Evolutionary conservation across 176 grass and related monocot species (phyloP), one percentile per base, ranked within the genome.

Genomic region (Tuctoria greenei): DNA sequence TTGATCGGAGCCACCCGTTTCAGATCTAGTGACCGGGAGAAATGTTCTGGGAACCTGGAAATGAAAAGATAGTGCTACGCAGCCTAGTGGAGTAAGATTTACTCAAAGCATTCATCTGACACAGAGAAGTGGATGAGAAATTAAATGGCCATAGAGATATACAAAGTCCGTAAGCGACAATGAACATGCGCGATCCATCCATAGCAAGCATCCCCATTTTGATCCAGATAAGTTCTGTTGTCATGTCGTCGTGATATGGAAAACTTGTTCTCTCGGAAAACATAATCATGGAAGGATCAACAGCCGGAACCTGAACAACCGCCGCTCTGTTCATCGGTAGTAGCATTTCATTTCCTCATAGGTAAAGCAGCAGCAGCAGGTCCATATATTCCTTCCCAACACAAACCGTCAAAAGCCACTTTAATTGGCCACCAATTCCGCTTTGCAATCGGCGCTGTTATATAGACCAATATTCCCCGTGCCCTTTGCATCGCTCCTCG

Each of bases 351-450:
- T 87, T 87, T 83, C 85, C 51, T 78, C 80, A 63, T 68, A 43
- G 79, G 67, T 73, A 82, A 31, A 87, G n/a, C n/a, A n/a, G n/a
- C n/a, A 82, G 85, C 55, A 15, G 42, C 21, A 2, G 0, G 15
- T 76, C 65, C 11, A 82, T 9, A 82, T 78, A 82, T 78, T 87
- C 79, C 20, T 82, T 87, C 73, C 79, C 73, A 20, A 20, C 79
- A 42, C 49, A 31, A 40, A 36, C 2, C 34, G 61, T 27, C 31
- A 80, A 62, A 73, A 88, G 69, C 36, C 75, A 17, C 23, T 41
- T 74, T n/a, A n/a, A n/a, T n/a, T 31, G 52, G 61, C 67, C 85
- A 79, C 86, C 80, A 83, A 79, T 75, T 60, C 18, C n/a, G 56
- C 68, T 57, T 76, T 56, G 64, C 36, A 2, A 51, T 81, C 20